Conservation (phyloP, 371 early-diverging fungal genomes). For the Syncephalastrum racemosum region DNA sequence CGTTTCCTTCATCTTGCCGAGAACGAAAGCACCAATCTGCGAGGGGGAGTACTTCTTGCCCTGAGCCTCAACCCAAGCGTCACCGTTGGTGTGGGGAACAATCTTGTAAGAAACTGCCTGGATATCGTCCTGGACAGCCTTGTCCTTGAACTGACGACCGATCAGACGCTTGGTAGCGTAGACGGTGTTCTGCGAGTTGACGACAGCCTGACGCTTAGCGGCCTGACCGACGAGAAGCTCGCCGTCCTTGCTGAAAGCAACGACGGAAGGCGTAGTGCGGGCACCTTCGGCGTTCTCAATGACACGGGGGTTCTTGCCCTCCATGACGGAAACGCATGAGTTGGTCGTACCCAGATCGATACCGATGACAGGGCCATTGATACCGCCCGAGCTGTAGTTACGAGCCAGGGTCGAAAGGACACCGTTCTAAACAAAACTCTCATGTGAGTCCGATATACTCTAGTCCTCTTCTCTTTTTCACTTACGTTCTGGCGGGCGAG, state of each 20-base stretch:
- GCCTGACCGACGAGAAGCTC: slow-evolving; percentile 95
- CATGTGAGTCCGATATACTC: background rate
- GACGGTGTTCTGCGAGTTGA: slow-evolving; percentile 91
- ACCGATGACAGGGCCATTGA: slow-evolving; percentile 94
- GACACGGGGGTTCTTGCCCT: slow-evolving; percentile 95
- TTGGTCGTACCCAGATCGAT: slow-evolving; percentile 99
- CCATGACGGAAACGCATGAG: slow-evolving; percentile 98
- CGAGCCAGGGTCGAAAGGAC: slow-evolving; percentile 21
- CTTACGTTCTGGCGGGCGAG: slow-evolving; percentile 32
- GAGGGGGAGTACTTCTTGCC: slow-evolving; percentile 95
- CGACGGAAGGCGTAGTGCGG: slow-evolving; percentile 97
- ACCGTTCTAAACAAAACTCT: slow-evolving; percentile 17
- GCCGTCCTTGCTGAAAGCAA: slow-evolving; percentile 90
- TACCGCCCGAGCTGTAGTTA: slow-evolving; percentile 65
- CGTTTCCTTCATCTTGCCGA: slow-evolving; percentile 91
- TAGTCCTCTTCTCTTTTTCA: background rate
- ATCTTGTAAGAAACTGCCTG: slow-evolving; percentile 91
- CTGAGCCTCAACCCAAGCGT: slow-evolving; percentile 91
- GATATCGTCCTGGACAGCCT: slow-evolving; percentile 83
- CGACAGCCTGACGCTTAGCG: slow-evolving; percentile 96
- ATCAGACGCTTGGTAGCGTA: slow-evolving; percentile 96
- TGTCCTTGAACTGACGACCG: slow-evolving; percentile 89
- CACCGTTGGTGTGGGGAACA: slow-evolving; percentile 85
- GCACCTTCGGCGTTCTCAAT: slow-evolving; percentile 97
- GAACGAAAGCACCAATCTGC: slow-evolving; percentile 92